These are phyloP conservation scores for Pseudocercospora eumusae DNA, from an alignment of 2,329 filamentous ascomycete genomes.

Conservation along the genomic window DNA sequence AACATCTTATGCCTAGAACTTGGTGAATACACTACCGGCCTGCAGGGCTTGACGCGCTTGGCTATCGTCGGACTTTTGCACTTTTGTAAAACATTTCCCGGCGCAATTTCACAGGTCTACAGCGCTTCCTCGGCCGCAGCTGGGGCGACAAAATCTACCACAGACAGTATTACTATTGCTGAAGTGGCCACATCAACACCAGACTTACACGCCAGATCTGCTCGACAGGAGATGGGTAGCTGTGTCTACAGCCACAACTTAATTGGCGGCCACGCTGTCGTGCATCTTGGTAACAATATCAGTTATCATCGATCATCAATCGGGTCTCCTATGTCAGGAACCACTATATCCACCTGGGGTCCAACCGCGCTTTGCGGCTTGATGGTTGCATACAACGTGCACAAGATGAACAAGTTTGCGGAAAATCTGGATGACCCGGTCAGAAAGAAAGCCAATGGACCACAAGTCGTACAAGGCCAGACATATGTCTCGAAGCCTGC, in stretches of 20 bases:
- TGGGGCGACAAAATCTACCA: neutral
- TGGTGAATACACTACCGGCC: neutral
- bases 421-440: neutral
- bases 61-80: neutral
- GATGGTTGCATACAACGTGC: neutral
- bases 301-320: neutral
- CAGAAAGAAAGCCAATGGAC: neutral
- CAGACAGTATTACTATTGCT: neutral
- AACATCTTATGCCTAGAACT: neutral
- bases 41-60: neutral
- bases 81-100: neutral
- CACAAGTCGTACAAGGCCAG: neutral
- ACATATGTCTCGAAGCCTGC: neutral
- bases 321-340: neutral
- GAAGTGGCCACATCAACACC: neutral
- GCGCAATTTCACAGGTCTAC: neutral
- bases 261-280: neutral
- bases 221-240: neutral
- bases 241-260: neutral
- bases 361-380: neutral
- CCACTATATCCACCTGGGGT: neutral
- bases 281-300: neutral
- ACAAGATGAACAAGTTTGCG: neutral
- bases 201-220: neutral
- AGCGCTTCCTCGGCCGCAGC: neutral